These are phyloP conservation scores for Eucalyptus virginea DNA, from an alignment of 345 rosid genomes.

Conservation along the genomic window DNA sequence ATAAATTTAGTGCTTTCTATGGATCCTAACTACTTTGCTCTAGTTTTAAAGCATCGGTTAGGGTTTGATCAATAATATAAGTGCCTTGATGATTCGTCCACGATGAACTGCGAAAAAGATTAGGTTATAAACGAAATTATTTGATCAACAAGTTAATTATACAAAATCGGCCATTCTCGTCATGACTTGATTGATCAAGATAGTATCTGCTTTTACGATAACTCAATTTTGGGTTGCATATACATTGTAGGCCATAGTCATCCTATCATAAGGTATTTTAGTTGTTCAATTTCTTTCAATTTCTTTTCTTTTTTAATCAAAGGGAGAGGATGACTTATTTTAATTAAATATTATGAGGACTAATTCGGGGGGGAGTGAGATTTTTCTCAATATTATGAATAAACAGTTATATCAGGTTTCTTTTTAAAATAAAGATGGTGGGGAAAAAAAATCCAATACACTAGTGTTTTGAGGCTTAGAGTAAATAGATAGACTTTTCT, in stretches of 20 bases:
- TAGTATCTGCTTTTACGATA: background rate
- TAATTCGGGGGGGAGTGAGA: background rate
- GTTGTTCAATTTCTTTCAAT: background rate
- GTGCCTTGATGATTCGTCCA: background rate
- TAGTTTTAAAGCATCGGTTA: background rate
- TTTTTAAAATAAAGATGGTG: background rate
- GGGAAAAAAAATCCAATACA: background rate
- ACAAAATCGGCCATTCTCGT: background rate
- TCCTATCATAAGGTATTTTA: background rate
- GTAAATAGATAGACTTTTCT: too few relatives aligned
- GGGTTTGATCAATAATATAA: background rate
- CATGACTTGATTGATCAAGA: background rate
- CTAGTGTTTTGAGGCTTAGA: too few relatives aligned
- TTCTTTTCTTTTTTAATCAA: background rate
- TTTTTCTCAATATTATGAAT: too few relatives aligned
- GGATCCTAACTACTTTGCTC: background rate
- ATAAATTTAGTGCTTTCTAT: background rate
- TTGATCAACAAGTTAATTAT: background rate
- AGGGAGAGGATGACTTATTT: background rate
- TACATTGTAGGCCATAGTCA: background rate
- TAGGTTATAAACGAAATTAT: background rate
- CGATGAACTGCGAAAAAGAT: background rate
- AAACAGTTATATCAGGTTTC: background rate
- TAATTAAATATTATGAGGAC: background rate
- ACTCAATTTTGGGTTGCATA: background rate